Evolutionary conservation across 2,329 filamentous ascomycete species (phyloP), one percentile per base, ranked within the genome.

Genomic region (Aureobasidium sp.): DNA sequence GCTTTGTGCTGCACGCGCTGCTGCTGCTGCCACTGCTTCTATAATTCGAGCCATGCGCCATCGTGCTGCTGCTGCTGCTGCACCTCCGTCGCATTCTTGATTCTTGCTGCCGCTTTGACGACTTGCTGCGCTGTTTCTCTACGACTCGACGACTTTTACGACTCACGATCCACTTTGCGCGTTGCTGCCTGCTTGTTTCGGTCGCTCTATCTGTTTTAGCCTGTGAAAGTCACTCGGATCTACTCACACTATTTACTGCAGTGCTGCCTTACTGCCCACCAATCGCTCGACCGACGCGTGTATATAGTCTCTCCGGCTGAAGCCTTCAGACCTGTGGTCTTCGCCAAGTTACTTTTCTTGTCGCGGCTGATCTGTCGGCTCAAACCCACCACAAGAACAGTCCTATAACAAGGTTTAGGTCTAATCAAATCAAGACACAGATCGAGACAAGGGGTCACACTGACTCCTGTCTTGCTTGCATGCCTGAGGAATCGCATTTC

Each of bases 201-300:
- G 26, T 43, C 51, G 51, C 37, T 43, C 24, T 24, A 53, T 26
- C 7, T 34, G 26, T 44, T 20, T 39, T 47, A 47, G 29, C 20
- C 39, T 12, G 27, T 50, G 8, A 43, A 24, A 20, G 56, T 59
- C 44, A 50, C 46, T 46, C n/a, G 24, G 20, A 50, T 24, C 43
- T 50, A 26, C 24, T 20, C 41, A 27, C 24, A 29, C 56, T 60
- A 60, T 10, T 26, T n/a, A 52, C 57, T 61, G 57, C 57, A 61
- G 47, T 61, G 57, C 57, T 61, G 57, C 57, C 57, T 61, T 36
- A 61, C 12, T 27, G 37, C 26, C 57, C 46, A 61, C 57, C 57
- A 52, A 52, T 61, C 57, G 47, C 57, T n/a, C 34, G 6, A 10
- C 2, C 55, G 55, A 36, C 55, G 37, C 55, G 27, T 47, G 39